Conservation (phyloP, 2,329 filamentous ascomycete genomes). For the Scedosporium dehoogii region DNA sequence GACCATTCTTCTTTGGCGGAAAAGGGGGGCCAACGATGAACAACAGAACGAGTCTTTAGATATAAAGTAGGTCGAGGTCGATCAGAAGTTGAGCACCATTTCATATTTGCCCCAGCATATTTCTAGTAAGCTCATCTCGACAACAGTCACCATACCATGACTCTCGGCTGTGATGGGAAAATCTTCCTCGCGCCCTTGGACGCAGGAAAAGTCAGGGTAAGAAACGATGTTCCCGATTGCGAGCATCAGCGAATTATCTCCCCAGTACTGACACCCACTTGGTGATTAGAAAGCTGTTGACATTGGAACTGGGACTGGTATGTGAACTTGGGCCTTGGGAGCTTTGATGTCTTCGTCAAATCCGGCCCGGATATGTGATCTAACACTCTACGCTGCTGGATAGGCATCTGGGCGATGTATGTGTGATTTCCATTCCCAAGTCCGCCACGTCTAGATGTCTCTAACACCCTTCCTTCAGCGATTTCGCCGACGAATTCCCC, state of each 20-base stretch:
- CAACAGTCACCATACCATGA: conserved; percentile 14
- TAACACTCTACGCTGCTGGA: no score
- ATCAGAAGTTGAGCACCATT: background rate
- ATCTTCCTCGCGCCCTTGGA: conserved; percentile 16
- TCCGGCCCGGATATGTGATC: no score
- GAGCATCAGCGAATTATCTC: background rate
- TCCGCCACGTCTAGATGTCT: background rate
- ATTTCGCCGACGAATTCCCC: conserved; percentile 33
- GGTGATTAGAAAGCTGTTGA: conserved; percentile 24
- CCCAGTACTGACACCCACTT: background rate
- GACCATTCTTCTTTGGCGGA: background rate
- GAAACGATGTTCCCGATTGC: conserved; percentile 8
- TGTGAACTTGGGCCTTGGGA: no score
- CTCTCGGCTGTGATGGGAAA: conserved; percentile 14
- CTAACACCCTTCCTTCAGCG: conserved; percentile 25
- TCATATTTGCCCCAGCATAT: background rate
- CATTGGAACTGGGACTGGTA: conserved; percentile 44
- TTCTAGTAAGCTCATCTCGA: background rate
- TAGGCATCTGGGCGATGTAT: conserved; percentile 36
- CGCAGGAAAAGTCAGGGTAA: background rate
- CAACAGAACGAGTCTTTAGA: conserved; percentile 13
- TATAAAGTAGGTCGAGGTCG: background rate
- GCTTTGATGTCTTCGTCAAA: no score
- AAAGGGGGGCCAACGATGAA: conserved; percentile 16
- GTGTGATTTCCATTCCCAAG: conserved; percentile 20